Evolutionary conservation across 345 rosid genomes (phyloP).

Genomic region (Eutrema yunnanense): DNA sequence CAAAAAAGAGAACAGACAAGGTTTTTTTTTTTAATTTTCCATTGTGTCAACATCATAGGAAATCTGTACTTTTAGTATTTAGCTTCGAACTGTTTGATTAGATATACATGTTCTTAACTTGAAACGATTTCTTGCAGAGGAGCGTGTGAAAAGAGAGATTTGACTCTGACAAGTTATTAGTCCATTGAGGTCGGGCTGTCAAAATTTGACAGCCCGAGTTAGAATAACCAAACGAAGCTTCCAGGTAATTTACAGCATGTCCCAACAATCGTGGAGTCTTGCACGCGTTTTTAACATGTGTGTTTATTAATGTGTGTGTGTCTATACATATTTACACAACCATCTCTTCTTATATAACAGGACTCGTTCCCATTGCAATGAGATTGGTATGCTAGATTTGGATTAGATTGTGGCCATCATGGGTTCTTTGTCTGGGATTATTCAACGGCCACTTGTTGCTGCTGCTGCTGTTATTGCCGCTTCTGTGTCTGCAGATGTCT

Average conservation of each 20-base stretch:
- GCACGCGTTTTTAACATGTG: constrained; percentile 23
- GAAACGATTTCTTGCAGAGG: constrained; percentile 1
- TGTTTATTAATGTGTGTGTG: neutral
- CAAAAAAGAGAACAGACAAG: neutral
- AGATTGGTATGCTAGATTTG: constrained; percentile 33
- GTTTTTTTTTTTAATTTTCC: neutral
- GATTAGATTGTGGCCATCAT: constrained; percentile 30
- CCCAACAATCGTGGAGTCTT: constrained; percentile 15
- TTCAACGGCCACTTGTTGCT: constrained; percentile 86
- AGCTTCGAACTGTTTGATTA: neutral
- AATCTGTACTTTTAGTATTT: neutral
- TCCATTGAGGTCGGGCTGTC: constrained; percentile 29
- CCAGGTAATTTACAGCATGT: constrained; percentile 19
- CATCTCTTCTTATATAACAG: constrained; percentile 5
- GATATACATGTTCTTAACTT: constrained; percentile 1
- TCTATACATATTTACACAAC: neutral
- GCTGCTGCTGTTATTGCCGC: constrained; percentile 75
- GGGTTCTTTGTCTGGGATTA: constrained; percentile 69
- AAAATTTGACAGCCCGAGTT: constrained; percentile 27
- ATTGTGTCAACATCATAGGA: constrained; percentile 23
- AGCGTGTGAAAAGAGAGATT: constrained; percentile 10
- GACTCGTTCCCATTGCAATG: neutral
- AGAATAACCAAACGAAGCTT: neutral
- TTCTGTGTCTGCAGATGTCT: constrained; percentile 61
- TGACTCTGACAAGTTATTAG: constrained; percentile 5